These are phyloP conservation scores for Oxalis stricta DNA, from an alignment of 441 rosid species.

Conservation along the genomic window DNA sequence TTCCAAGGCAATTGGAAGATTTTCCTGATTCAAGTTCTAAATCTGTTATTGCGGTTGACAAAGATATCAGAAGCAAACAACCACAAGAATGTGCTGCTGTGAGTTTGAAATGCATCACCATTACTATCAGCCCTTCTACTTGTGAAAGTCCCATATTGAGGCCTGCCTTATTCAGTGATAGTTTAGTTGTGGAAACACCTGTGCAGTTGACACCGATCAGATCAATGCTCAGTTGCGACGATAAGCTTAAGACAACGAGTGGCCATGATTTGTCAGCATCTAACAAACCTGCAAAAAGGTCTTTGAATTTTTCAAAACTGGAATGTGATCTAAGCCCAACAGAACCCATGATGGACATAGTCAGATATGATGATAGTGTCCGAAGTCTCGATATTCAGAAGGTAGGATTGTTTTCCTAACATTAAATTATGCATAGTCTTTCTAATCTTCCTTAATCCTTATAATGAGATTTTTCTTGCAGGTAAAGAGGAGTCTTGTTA, in stretches of 20 bases:
- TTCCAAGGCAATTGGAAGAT: constrained; percentile 1
- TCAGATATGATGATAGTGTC: neutral
- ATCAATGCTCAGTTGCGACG: constrained; percentile 18
- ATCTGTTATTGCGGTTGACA: neutral
- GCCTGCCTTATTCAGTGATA: constrained; percentile 13
- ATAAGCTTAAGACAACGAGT: constrained; percentile 3
- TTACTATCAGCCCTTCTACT: constrained; percentile 3
- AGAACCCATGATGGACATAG: neutral
- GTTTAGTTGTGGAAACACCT: constrained; percentile 24
- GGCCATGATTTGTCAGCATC: constrained; percentile 7
- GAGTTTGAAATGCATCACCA: constrained; percentile 1
- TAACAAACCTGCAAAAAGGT: constrained; percentile 30
- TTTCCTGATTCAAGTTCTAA: neutral
- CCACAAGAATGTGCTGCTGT: constrained; percentile 8
- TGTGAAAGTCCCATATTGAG: constrained; percentile 22
- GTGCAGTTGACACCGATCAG: constrained; percentile 31
- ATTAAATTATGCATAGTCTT: too few species aligned
- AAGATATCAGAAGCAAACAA: constrained; percentile 7
- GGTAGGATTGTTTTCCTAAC: constrained; percentile 4
- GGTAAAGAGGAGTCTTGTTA: constrained; percentile 10
- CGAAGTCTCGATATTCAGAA: constrained; percentile 7
- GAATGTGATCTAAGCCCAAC: constrained; percentile 7
- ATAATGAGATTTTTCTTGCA: constrained; percentile 8
- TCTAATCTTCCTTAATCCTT: too few species aligned
- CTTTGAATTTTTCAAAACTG: constrained; percentile 21